phyloP scores from a whole-genome alignment of 129 eudicot genomes.

The Smallanthus sonchifolius region DNA sequence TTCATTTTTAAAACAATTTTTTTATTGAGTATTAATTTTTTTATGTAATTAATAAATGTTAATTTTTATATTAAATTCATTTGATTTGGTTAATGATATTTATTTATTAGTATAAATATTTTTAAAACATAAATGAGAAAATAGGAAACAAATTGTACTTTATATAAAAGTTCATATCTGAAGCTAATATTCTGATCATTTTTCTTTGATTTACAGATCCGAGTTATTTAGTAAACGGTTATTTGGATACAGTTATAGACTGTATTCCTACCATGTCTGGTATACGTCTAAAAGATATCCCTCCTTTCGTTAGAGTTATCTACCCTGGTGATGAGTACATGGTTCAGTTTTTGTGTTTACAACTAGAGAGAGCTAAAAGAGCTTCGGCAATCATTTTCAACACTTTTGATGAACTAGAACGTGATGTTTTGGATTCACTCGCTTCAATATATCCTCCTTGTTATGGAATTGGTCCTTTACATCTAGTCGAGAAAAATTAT shows the following conservation, averaged over 20 bases:
- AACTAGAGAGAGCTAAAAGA: slow-evolving; percentile 12
- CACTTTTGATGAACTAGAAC: slow-evolving; percentile 26
- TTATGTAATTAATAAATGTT: too few relatives aligned
- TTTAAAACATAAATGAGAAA: too few relatives aligned
- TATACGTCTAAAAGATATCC: slow-evolving; percentile 34
- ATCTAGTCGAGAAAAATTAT: background rate
- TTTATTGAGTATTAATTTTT: too few relatives aligned
- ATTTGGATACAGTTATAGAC: slow-evolving; percentile 25
- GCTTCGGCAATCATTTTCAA: slow-evolving; percentile 21
- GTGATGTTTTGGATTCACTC: slow-evolving; percentile 9
- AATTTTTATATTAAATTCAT: too few relatives aligned
- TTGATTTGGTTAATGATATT: too few relatives aligned
- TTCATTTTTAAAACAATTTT: too few relatives aligned
- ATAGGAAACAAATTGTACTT: too few relatives aligned
- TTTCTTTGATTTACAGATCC: slow-evolving; percentile 30
- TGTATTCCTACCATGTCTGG: slow-evolving; percentile 27
- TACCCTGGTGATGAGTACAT: slow-evolving; percentile 28
- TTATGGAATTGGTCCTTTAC: slow-evolving; percentile 27
- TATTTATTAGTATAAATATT: too few relatives aligned
- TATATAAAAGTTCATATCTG: background rate
- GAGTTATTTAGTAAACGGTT: slow-evolving; percentile 27
- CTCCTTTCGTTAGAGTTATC: slow-evolving; percentile 23
- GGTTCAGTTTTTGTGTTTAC: slow-evolving; percentile 6
- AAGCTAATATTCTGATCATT: background rate
- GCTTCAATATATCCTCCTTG: slow-evolving; percentile 10